Evolutionary conservation across 1,284 basidiomycete genomes (phyloP).

Genomic region (Naganishia sp.): DNA sequence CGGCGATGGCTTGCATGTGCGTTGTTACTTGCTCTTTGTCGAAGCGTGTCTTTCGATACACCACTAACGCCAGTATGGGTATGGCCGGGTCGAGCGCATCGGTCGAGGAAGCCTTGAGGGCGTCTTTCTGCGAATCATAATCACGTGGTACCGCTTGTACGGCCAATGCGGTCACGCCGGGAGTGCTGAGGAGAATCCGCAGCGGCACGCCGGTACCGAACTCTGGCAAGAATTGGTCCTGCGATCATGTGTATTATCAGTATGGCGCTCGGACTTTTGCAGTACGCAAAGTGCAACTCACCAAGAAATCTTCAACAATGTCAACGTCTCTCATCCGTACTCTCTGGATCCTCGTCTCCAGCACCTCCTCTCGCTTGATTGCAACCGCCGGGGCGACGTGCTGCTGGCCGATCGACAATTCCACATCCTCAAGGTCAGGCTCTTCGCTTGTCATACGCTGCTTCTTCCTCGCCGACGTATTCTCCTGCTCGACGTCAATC

Average conservation of each 20-base stretch:
- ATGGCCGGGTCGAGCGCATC: constrained; percentile 5
- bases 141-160: neutral
- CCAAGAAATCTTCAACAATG: constrained; percentile 24
- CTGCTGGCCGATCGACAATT: neutral
- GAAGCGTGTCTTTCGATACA: constrained; percentile 19
- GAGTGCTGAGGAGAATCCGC: constrained; percentile 17
- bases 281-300: neutral
- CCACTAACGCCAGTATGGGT: constrained; percentile 12
- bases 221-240: constrained; percentile 28
- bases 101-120: neutral
- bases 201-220: constrained; percentile 28
- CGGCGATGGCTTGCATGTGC: constrained; percentile 28
- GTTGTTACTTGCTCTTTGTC: constrained; percentile 2
- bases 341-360: neutral
- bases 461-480: constrained; percentile 4
- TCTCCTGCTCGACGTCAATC: neutral
- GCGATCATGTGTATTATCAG: neutral
- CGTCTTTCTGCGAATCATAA: neutral
- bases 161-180: constrained; percentile 18
- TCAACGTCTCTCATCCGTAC: constrained; percentile 23
- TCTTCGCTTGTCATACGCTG: neutral
- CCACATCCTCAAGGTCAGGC: neutral
- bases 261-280: no score
- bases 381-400: neutral
- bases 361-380: no score